These are phyloP conservation scores for Phycomyces blakesleeanus DNA, from an alignment of 192 early-diverging fungal genomes.

Conservation along the genomic window DNA sequence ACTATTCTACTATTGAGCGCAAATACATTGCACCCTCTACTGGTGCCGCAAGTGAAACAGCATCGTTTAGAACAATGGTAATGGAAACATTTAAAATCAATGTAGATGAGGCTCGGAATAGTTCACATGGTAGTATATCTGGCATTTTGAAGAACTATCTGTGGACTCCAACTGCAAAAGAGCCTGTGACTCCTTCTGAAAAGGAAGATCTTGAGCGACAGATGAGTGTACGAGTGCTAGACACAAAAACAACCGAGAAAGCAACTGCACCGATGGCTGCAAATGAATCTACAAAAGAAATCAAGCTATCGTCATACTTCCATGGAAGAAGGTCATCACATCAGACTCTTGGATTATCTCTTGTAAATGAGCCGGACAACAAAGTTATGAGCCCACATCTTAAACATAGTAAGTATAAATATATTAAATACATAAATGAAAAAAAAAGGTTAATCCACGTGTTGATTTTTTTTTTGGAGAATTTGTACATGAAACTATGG, in stretches of 20 bases:
- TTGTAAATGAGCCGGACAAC: neutral
- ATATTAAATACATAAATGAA: too few relatives aligned
- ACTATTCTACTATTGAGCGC: conserved; percentile 25
- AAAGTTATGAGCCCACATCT: conserved; percentile 42
- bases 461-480: conserved; percentile 33
- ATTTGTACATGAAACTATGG: conserved; percentile 65
- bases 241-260: neutral
- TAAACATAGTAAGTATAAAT: conserved; percentile 59
- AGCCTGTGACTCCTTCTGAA: neutral
- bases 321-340: neutral
- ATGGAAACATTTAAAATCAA: conserved; percentile 13
- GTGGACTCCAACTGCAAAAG: too few relatives aligned
- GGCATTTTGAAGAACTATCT: too few relatives aligned
- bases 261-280: neutral
- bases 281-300: conserved; percentile 5
- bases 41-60: conserved; percentile 17
- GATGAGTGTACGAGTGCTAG: conserved; percentile 1
- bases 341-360: neutral
- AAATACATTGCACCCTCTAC: conserved; percentile 25
- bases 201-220: conserved; percentile 7
- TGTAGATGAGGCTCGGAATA: conserved; percentile 10
- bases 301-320: conserved; percentile 9
- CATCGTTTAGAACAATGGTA: conserved; percentile 27
- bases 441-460: neutral
- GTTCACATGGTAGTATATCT: neutral